These are phyloP conservation scores for Phoenix dactylifera DNA, from an alignment of 176 grass and related monocot genomes.

Conservation along the genomic window DNA sequence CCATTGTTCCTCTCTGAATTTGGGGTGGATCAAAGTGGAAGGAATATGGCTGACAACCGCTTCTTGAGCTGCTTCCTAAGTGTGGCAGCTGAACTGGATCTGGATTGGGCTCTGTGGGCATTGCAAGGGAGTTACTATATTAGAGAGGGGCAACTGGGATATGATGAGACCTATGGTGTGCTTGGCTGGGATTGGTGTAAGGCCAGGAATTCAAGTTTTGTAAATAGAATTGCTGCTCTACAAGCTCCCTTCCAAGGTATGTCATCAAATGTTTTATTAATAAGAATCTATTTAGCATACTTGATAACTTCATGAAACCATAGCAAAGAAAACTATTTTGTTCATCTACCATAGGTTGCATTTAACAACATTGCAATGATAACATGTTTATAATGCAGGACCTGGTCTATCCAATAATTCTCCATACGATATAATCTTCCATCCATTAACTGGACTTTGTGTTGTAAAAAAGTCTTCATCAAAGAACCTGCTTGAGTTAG, in stretches of 20 bases:
- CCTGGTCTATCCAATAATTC: conserved; percentile 55
- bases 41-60: conserved; percentile 56
- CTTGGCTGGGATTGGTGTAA: conserved; percentile 70
- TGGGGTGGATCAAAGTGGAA: conserved; percentile 81
- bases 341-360: no score
- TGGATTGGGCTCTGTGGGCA: conserved; percentile 95
- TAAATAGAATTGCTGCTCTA: conserved; percentile 52
- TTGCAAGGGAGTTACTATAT: conserved; percentile 89
- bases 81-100: conserved; percentile 71
- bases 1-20: conserved; percentile 91
- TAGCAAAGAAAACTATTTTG: no score
- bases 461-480: conserved; percentile 35
- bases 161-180: conserved; percentile 85
- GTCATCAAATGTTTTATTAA: neutral
- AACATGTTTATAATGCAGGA: conserved; percentile 34
- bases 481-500: conserved; percentile 41
- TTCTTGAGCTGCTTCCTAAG: conserved; percentile 82
- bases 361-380: neutral
- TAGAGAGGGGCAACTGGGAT: conserved; percentile 57
- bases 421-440: conserved; percentile 57
- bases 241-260: conserved; percentile 84
- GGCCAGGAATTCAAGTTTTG: conserved; percentile 65
- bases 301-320: no score
- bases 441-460: conserved; percentile 72
- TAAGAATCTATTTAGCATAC: no score